Conservation (phyloP, 2,329 filamentous ascomycete species). For the Tetracladium maxilliforme region DNA sequence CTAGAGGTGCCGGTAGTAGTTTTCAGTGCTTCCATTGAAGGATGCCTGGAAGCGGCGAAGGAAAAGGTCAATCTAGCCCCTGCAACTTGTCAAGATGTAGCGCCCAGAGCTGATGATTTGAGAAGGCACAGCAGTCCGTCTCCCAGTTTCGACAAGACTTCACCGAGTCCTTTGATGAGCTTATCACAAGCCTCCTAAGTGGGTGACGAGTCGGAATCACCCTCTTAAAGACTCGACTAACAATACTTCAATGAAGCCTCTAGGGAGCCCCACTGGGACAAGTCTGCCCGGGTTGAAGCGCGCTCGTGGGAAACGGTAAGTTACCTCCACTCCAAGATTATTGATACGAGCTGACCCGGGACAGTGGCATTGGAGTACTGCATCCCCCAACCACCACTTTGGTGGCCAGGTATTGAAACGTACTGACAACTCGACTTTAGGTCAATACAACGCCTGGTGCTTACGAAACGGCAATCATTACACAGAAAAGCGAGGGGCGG, state of each 20-base stretch:
- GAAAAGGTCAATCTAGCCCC: constrained; percentile 4
- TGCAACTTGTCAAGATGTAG: constrained; percentile 6
- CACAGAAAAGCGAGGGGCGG: constrained; percentile 5
- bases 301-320: constrained; percentile 5
- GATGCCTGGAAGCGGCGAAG: constrained; percentile 4
- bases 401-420: too few relatives aligned
- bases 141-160: too few relatives aligned
- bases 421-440: constrained; percentile 8
- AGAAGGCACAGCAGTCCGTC: too few relatives aligned
- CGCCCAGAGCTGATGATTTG: too few relatives aligned
- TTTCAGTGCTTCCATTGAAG: constrained; percentile 5
- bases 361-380: constrained; percentile 9
- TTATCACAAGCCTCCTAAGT: too few relatives aligned
- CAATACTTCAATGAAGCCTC: too few relatives aligned
- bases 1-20: constrained; percentile 3
- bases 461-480: constrained; percentile 11
- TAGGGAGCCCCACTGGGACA: too few relatives aligned
- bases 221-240: too few relatives aligned
- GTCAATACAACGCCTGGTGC: constrained; percentile 16
- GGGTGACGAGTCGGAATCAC: too few relatives aligned
- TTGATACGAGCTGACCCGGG: constrained; percentile 3
- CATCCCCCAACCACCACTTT: constrained; percentile 1
- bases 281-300: constrained; percentile 3
- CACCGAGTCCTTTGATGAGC: too few relatives aligned
- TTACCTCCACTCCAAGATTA: too few relatives aligned